Conservation (phyloP, 208 protist genomes). For the Trypanosoma boissoni region DNA sequence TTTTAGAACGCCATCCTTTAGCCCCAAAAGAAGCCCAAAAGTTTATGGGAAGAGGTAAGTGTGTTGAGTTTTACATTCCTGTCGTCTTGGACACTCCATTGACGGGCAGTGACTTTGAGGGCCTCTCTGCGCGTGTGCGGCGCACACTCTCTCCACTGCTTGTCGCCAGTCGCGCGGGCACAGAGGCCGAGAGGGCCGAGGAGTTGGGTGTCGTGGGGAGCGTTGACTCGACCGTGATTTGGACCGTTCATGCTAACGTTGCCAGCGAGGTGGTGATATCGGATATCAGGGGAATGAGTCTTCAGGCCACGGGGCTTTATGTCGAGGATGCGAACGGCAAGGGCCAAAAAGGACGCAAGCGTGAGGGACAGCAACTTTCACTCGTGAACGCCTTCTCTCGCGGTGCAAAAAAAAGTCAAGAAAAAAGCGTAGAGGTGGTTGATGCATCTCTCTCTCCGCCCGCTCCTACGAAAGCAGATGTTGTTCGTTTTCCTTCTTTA, state of each 20-base stretch:
- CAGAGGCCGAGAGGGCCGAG: conserved; percentile 33
- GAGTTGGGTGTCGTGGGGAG: conserved; percentile 35
- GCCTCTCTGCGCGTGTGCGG: conserved; percentile 47
- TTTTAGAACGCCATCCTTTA: conserved; percentile 81
- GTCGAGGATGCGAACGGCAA: neutral
- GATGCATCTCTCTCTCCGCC: neutral
- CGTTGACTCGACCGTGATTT: conserved; percentile 23
- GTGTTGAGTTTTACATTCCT: conserved; percentile 75
- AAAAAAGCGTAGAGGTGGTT: neutral
- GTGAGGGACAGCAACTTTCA: conserved; percentile 39
- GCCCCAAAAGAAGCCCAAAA: conserved; percentile 76
- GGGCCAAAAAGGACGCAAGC: conserved; percentile 17
- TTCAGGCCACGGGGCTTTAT: conserved; percentile 65
- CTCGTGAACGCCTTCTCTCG: conserved; percentile 54
- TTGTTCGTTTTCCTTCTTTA: conserved; percentile 2
- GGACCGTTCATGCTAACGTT: conserved; percentile 53
- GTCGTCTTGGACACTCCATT: conserved; percentile 51
- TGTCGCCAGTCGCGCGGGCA: conserved; percentile 33
- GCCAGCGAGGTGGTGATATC: conserved; percentile 61
- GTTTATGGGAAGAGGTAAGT: conserved; percentile 82
- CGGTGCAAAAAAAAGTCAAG: neutral
- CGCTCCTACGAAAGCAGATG: neutral
- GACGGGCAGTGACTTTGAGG: conserved; percentile 24
- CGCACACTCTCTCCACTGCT: conserved; percentile 44
- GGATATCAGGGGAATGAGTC: conserved; percentile 81